Evolutionary conservation across 257 asterid species (phyloP).

Genomic region (Orobanche coerulescens): DNA sequence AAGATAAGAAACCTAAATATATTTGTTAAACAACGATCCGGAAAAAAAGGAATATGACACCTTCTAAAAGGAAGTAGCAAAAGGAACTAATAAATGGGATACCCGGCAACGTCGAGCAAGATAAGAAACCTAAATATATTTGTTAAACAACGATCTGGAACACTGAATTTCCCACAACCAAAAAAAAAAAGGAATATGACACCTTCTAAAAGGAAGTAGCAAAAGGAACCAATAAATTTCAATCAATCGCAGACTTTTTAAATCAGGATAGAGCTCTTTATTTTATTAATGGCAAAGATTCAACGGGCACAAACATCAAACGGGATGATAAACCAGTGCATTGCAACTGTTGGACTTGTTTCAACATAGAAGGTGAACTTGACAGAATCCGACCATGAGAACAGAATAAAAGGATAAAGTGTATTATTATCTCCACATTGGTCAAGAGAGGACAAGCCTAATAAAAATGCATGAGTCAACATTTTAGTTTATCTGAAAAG

Average conservation of each 20-base stretch:
- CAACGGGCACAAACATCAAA: not conserved
- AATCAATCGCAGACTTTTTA: not conserved
- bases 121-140: not conserved
- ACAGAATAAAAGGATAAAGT: slow-evolving; percentile 4
- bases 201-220: not conserved
- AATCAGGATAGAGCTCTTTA: not conserved
- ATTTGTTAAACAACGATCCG: too few species aligned
- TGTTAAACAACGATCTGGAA: too few species aligned
- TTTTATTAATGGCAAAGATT: not conserved
- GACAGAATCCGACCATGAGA: too few species aligned
- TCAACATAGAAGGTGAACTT: not conserved
- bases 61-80: not conserved
- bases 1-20: slow-evolving; percentile 6
- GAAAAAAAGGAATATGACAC: not conserved
- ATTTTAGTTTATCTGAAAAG: not conserved
- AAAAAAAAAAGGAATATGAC: not conserved
- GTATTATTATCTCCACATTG: not conserved
- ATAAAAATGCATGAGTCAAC: not conserved
- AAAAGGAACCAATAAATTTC: not conserved
- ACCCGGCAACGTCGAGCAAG: slow-evolving; percentile 32
- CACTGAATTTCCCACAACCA: not conserved
- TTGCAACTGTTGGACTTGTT: not conserved
- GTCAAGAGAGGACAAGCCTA: not conserved
- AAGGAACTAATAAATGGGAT: not conserved
- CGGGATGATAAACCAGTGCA: not conserved